phyloP scores from a whole-genome alignment of 129 eudicot genomes.

The Kitagawia praeruptora region DNA sequence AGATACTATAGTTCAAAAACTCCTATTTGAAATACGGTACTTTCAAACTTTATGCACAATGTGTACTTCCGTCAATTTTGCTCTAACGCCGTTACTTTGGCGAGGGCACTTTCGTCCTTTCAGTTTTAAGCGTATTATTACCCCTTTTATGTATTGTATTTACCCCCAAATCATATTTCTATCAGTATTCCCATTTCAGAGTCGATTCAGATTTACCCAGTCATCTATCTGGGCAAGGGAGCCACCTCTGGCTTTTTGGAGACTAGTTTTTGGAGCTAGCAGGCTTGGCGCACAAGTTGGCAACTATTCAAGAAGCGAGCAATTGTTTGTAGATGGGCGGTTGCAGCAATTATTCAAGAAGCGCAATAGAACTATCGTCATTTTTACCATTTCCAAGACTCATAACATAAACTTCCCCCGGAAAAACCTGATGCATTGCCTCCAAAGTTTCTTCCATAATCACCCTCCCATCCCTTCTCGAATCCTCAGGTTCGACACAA shows the following conservation, averaged over 20 bases:
- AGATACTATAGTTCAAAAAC: too few relatives aligned
- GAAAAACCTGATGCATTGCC: slow-evolving; percentile 60
- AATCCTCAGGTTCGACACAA: slow-evolving; percentile 87
- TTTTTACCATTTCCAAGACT: slow-evolving; percentile 45
- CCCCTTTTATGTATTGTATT: too few relatives aligned
- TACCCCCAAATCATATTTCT: too few relatives aligned
- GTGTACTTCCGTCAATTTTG: too few relatives aligned
- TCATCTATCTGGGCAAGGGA: slow-evolving; percentile 96
- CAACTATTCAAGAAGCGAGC: slow-evolving; percentile 87
- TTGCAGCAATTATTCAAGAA: too few relatives aligned
- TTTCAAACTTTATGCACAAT: too few relatives aligned
- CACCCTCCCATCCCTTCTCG: slow-evolving; percentile 47
- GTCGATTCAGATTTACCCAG: slow-evolving; percentile 72
- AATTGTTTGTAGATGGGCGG: too few relatives aligned
- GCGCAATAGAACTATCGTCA: slow-evolving; percentile 82
- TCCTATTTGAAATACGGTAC: too few relatives aligned
- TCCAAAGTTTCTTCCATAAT: slow-evolving; percentile 65
- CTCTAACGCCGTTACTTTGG: too few relatives aligned
- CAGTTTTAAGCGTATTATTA: too few relatives aligned
- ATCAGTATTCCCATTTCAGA: too few relatives aligned
- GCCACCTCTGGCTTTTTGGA: slow-evolving; percentile 89
- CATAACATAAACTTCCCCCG: slow-evolving; percentile 43
- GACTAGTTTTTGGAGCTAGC: slow-evolving; percentile 86
- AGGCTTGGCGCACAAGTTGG: slow-evolving; percentile 71
- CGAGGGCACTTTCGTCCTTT: too few relatives aligned